A percentile compares a stretch with the other conserved stretches of the same genome.
Conservation (phyloP, 2,329 filamentous ascomycete genomes). For the Trichoderma sp. region DNA sequence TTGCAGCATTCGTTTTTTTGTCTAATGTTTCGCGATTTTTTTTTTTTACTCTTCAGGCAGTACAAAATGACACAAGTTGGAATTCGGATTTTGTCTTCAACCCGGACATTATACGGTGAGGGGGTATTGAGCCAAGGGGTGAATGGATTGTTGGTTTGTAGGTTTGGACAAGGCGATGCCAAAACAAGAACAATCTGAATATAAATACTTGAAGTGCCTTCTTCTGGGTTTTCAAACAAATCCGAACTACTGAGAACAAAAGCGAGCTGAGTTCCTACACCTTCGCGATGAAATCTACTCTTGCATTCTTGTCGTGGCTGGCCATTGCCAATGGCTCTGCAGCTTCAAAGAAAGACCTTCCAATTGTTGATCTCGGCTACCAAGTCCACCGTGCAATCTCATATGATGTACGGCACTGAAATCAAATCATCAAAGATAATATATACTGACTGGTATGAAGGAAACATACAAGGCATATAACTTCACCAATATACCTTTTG, state of each 20-base stretch:
- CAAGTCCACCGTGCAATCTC: slow-evolving; percentile 24
- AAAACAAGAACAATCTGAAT: background rate
- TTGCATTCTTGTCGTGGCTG: background rate
- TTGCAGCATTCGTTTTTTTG: background rate
- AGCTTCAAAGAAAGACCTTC: background rate
- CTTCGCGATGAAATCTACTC: background rate
- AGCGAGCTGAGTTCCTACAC: background rate
- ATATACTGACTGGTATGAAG: background rate
- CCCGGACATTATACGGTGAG: background rate
- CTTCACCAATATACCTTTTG: slow-evolving; percentile 22
- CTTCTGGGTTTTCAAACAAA: too few species aligned
- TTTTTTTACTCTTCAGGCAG: background rate
- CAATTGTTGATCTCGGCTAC: slow-evolving; percentile 20
- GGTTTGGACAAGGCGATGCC: background rate
- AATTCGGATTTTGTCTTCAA: background rate
- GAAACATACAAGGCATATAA: slow-evolving; percentile 17
- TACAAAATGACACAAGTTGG: background rate
- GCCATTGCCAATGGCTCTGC: background rate
- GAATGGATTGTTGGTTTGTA: background rate
- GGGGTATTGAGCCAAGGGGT: background rate
- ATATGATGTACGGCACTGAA: background rate
- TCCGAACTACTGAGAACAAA: background rate
- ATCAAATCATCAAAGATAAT: too few species aligned
- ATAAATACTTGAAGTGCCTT: background rate
- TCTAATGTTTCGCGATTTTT: background rate